phyloP scores from a whole-genome alignment of 1,139 yeast species.

The Pichia sp. region DNA sequence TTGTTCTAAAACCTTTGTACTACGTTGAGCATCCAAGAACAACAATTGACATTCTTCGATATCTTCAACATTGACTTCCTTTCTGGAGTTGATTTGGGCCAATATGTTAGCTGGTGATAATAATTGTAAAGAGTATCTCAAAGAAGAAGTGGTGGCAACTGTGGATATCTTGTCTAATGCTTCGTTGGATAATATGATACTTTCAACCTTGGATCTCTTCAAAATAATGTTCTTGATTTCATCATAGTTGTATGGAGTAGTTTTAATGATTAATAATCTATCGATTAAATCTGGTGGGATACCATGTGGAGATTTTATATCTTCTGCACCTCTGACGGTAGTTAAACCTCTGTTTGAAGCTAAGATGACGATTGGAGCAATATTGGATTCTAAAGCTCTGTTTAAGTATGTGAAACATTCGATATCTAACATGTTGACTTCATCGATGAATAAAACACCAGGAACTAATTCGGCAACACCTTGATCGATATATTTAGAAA shows the following conservation, averaged over 20 bases:
- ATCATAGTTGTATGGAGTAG: conserved; percentile 79
- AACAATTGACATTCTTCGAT: conserved; percentile 83
- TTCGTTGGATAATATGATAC: conserved; percentile 56
- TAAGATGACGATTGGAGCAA: conserved; percentile 92
- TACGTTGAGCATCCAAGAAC: conserved; percentile 87
- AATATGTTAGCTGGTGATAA: conserved; percentile 89
- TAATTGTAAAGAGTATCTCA: conserved; percentile 89
- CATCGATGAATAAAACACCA: conserved; percentile 96
- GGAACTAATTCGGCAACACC: conserved; percentile 98
- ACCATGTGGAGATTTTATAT: conserved; percentile 90
- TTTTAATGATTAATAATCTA: conserved; percentile 85
- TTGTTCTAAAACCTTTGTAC: conserved; percentile 71
- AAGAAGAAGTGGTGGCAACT: conserved; percentile 71
- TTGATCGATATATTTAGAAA: conserved; percentile 93
- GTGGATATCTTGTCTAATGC: conserved; percentile 73
- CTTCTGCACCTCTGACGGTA: conserved; percentile 89
- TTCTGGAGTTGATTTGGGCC: conserved; percentile 70
- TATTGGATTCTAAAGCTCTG: conserved; percentile 86
- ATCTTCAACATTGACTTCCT: conserved; percentile 67
- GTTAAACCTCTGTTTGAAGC: conserved; percentile 97
- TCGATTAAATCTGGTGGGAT: conserved; percentile 95
- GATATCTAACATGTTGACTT: conserved; percentile 95
- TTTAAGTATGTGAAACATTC: conserved; percentile 94
- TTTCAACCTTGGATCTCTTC: conserved; percentile 78
- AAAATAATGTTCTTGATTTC: conserved; percentile 81